Conservation (phyloP, 2,329 filamentous ascomycete genomes). For the Fusarium liriodendri region DNA sequence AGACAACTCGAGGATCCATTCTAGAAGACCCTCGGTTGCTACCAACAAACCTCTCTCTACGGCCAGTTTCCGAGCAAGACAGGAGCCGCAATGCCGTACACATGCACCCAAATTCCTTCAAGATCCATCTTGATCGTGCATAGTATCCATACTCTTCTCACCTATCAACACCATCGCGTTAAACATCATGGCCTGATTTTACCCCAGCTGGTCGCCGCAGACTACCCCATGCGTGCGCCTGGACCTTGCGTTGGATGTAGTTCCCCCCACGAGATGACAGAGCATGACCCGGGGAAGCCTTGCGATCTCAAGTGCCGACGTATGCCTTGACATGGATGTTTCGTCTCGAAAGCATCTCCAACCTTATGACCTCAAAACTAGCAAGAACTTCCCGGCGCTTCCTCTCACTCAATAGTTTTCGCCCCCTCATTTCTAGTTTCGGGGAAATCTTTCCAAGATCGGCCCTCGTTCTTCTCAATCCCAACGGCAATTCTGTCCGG, state of each 20-base stretch:
- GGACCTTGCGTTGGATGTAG: not conserved
- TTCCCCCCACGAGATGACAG: not conserved
- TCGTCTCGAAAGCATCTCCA: not conserved
- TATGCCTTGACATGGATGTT: not conserved
- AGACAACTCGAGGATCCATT: not conserved
- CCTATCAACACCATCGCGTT: constrained; percentile 1
- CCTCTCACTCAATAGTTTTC: not conserved
- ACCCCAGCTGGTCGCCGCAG: not conserved
- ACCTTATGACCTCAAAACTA: constrained; percentile 1
- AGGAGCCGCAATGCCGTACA: not conserved
- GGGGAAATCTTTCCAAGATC: constrained; percentile 13
- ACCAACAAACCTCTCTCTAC: not conserved
- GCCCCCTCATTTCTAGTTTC: constrained; percentile 10
- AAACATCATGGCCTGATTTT: not conserved
- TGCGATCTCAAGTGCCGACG: not conserved
- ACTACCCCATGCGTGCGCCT: constrained; percentile 16
- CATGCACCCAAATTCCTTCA: not conserved
- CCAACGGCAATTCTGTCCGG: constrained; percentile 37
- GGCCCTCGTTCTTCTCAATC: not conserved
- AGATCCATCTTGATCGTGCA: not conserved
- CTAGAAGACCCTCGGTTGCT: not conserved
- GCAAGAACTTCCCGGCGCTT: not conserved
- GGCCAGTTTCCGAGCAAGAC: not conserved
- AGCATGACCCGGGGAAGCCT: not conserved
- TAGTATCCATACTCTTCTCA: not conserved